These are phyloP conservation scores for Nicotiana rustica DNA, from an alignment of 305 asterid species.

Conservation along the genomic window DNA sequence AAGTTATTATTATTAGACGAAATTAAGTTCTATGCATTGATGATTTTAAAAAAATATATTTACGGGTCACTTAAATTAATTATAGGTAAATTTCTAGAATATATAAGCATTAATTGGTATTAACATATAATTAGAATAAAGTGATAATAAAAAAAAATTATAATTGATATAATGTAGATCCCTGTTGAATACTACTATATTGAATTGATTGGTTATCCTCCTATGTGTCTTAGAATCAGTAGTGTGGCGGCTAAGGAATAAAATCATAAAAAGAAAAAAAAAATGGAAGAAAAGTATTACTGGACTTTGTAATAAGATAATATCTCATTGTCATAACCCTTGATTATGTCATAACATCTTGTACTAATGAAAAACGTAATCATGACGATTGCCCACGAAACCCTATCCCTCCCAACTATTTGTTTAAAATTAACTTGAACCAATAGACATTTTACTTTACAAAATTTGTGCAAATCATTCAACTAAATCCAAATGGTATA, in stretches of 20 bases:
- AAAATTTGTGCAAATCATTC: background rate
- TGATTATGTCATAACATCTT: background rate
- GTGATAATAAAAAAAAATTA: too few species aligned
- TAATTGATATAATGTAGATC: too few species aligned
- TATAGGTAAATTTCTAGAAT: too few species aligned
- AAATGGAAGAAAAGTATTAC: background rate
- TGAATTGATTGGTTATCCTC: background rate
- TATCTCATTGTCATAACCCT: background rate
- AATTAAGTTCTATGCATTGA: too few species aligned
- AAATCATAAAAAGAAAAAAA: background rate
- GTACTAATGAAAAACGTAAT: background rate
- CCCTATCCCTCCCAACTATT: background rate
- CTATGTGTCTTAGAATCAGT: background rate
- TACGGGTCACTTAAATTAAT: too few species aligned
- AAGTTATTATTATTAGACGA: too few species aligned
- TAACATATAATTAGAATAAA: too few species aligned
- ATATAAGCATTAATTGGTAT: too few species aligned
- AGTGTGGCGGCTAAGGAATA: background rate
- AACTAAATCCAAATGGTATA: background rate
- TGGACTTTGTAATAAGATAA: background rate
- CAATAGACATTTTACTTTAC: background rate
- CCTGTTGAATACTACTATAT: too few species aligned
- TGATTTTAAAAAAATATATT: too few species aligned
- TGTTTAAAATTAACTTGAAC: background rate
- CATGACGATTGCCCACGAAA: slow-evolving; percentile 29